These are phyloP conservation scores for Forsythia viridissima DNA, from an alignment of 257 asterid species.

Conservation along the genomic window DNA sequence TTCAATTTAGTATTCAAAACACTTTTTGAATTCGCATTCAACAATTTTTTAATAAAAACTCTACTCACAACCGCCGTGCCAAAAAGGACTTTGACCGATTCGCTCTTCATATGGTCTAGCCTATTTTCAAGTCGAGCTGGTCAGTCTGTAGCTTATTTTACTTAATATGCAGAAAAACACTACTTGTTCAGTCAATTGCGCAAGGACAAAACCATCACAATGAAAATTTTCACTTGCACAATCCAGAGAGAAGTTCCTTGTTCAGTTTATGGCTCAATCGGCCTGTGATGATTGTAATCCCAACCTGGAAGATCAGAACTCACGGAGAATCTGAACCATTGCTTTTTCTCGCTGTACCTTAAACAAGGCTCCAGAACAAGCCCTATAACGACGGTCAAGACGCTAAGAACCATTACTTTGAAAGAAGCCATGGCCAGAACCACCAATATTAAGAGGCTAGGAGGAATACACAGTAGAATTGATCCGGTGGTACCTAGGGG, in stretches of 20 bases:
- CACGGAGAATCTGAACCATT: conserved; percentile 43
- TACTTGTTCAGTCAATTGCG: no score
- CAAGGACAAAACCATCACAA: background rate
- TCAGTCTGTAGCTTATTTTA: no score
- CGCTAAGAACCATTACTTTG: conserved; percentile 55
- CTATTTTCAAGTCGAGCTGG: no score
- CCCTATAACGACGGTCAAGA: conserved; percentile 48
- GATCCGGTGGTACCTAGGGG: conserved; percentile 53
- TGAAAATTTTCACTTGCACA: background rate
- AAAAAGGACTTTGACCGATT: no score
- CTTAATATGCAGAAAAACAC: no score
- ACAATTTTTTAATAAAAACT: no score
- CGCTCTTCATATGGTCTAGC: no score
- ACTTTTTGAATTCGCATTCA: no score
- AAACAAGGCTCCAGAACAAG: conserved; percentile 54
- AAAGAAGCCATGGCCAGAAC: conserved; percentile 48
- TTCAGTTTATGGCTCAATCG: conserved; percentile 8
- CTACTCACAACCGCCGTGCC: no score
- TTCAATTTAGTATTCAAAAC: no score
- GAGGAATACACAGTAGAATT: conserved; percentile 52
- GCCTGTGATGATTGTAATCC: conserved; percentile 20
- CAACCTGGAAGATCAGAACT: conserved; percentile 35
- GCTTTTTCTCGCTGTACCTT: conserved; percentile 39
- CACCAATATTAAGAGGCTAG: conserved; percentile 46
- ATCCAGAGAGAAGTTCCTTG: background rate